Percentiles rank a stretch among this genome's conserved stretches.
phyloP scores from a whole-genome alignment of 352 stramenopile genomes.

The Globisporangium emineosum region DNA sequence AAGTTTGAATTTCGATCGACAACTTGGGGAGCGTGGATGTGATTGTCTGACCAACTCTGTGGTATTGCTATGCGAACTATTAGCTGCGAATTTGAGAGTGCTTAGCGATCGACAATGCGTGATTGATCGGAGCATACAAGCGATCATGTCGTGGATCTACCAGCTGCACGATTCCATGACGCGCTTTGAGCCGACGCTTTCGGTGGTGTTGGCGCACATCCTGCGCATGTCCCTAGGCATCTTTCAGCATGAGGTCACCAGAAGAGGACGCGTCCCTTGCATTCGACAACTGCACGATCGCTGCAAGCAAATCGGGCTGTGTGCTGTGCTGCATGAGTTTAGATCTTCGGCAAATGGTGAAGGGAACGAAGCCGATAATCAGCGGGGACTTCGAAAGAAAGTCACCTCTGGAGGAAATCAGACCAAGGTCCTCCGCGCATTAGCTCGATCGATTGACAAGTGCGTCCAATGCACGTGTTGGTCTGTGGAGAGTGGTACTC shows the following conservation, averaged over 20 bases:
- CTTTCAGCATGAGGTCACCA: constrained; percentile 6
- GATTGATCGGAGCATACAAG: constrained; percentile 4
- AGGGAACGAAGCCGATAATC: not conserved
- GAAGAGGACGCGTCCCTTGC: not conserved
- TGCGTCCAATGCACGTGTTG: constrained; percentile 9
- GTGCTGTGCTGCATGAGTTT: constrained; percentile 10
- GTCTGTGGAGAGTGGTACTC: no score
- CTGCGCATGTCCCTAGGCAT: constrained; percentile 9
- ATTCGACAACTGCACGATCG: constrained; percentile 4
- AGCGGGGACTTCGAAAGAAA: not conserved
- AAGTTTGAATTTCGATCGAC: no score
- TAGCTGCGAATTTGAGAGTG: not conserved
- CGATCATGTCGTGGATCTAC: constrained; percentile 10
- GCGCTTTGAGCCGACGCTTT: constrained; percentile 10
- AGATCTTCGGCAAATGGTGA: not conserved
- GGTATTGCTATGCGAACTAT: not conserved
- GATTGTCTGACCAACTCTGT: not conserved
- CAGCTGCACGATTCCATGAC: constrained; percentile 7
- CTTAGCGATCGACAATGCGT: not conserved
- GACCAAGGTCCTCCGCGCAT: not conserved
- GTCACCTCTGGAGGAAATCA: not conserved
- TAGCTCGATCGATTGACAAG: constrained; percentile 7
- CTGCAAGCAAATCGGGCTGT: constrained; percentile 12
- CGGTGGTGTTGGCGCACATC: not conserved
- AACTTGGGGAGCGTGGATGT: no score